A percentile compares a stretch with the other conserved stretches of the same genome.
These are phyloP conservation scores for Chaetomidium leptoderma DNA, from an alignment of 495 filamentous ascomycete species.

Conservation along the genomic window DNA sequence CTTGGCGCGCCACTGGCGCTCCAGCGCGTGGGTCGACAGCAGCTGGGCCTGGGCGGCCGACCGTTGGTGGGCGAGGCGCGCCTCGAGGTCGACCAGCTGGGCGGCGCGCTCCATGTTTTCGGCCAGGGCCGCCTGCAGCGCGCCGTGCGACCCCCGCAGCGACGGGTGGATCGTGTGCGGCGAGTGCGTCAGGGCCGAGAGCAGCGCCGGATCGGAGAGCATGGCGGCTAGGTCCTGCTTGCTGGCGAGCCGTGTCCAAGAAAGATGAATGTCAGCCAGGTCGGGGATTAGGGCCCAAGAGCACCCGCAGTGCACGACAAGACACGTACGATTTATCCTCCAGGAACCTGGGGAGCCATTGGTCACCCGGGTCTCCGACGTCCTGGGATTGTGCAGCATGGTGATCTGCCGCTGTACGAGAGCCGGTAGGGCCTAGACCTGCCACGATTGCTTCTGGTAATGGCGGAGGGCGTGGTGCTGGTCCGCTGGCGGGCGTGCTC, in stretches of 20 bases:
- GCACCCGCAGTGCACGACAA: not conserved
- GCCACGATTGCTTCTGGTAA: slow-evolving; percentile 33
- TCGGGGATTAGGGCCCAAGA: not conserved
- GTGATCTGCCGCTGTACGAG: slow-evolving; percentile 16
- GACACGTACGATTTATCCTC: slow-evolving; percentile 68
- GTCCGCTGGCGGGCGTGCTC: slow-evolving; percentile 50
- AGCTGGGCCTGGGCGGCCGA: slow-evolving; percentile 71
- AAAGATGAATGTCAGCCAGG: not conserved
- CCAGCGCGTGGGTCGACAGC: slow-evolving; percentile 75
- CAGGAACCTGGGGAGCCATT: slow-evolving; percentile 66
- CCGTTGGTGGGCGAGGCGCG: slow-evolving; percentile 59
- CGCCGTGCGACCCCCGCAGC: slow-evolving; percentile 49
- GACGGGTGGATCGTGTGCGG: slow-evolving; percentile 64
- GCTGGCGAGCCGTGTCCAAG: slow-evolving; percentile 22
- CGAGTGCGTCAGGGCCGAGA: slow-evolving; percentile 60
- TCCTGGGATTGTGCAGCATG: slow-evolving; percentile 13
- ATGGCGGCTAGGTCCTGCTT: slow-evolving; percentile 64
- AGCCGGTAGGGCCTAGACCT: slow-evolving; percentile 21
- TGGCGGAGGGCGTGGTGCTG: slow-evolving; percentile 41
- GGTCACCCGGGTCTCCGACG: slow-evolving; percentile 48
- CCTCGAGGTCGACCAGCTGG: slow-evolving; percentile 54
- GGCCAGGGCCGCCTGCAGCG: slow-evolving; percentile 57
- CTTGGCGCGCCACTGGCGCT: slow-evolving; percentile 85
- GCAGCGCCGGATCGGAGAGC: slow-evolving; percentile 54
- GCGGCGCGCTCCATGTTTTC: slow-evolving; percentile 65